Conservation (phyloP, 148 eudicot genomes). For the Vaccinium darrowii region DNA sequence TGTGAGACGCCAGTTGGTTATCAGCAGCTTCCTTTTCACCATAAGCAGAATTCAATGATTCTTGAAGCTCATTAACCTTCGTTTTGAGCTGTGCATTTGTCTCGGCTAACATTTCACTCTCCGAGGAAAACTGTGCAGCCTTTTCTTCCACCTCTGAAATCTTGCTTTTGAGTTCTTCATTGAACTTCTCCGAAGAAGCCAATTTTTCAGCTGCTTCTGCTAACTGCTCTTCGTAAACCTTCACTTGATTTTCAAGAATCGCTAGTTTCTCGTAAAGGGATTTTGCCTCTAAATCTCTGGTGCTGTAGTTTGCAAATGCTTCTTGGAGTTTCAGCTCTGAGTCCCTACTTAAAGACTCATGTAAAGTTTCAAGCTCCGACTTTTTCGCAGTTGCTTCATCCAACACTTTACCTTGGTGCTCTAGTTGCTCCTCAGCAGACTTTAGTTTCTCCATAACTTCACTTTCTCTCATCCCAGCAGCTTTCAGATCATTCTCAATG, state of each 20-base stretch:
- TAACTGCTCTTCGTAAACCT: slow-evolving; percentile 49
- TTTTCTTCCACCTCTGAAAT: slow-evolving; percentile 58
- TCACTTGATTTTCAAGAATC: slow-evolving; percentile 54
- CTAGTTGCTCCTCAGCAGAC: slow-evolving; percentile 57
- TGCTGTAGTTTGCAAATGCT: slow-evolving; percentile 37
- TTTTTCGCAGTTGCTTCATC: slow-evolving; percentile 50
- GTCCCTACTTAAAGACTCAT: slow-evolving; percentile 47
- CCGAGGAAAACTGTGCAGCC: slow-evolving; percentile 52
- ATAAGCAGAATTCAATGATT: slow-evolving; percentile 36
- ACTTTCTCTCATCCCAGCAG: slow-evolving; percentile 49
- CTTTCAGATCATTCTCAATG: slow-evolving; percentile 62
- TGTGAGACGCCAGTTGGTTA: slow-evolving; percentile 67
- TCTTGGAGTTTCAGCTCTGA: slow-evolving; percentile 64
- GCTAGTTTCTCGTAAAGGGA: slow-evolving; percentile 52
- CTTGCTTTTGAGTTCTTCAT: slow-evolving; percentile 59
- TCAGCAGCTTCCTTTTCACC: slow-evolving; percentile 62
- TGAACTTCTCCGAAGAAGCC: slow-evolving; percentile 44
- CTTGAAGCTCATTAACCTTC: slow-evolving; percentile 68
- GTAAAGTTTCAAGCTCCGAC: slow-evolving; percentile 58
- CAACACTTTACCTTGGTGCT: slow-evolving; percentile 48
- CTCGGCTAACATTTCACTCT: slow-evolving; percentile 58
- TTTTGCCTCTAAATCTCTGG: slow-evolving; percentile 61
- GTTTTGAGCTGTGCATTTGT: slow-evolving; percentile 60
- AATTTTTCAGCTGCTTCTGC: slow-evolving; percentile 51
- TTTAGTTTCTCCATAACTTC: slow-evolving; percentile 63